A percentile compares a stretch with the other conserved stretches of the same genome.
These are phyloP conservation scores for Mytilinidion resinicola DNA, from an alignment of 495 filamentous ascomycete species.

Conservation along the genomic window DNA sequence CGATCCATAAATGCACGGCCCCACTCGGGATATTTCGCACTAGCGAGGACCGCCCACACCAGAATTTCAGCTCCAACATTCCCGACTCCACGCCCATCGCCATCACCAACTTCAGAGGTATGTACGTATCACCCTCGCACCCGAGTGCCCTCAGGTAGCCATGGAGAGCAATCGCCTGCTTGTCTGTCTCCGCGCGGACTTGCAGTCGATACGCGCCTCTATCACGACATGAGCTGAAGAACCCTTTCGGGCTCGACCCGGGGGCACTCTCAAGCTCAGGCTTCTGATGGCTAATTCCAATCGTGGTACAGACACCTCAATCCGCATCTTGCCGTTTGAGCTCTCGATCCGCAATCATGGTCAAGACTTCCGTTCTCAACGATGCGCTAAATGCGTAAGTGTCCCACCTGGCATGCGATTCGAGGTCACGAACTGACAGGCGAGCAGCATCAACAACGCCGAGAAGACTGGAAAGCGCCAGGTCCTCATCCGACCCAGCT, in stretches of 20 bases:
- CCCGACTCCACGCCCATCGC: no score
- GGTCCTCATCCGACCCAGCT: slow-evolving; percentile 90
- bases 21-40: not conserved
- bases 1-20: no score
- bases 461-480: slow-evolving; percentile 99
- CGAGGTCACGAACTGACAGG: not conserved
- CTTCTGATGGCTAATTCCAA: slow-evolving; percentile 72
- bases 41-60: not conserved
- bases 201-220: slow-evolving; percentile 64
- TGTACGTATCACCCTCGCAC: slow-evolving; percentile 24
- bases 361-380: slow-evolving; percentile 96
- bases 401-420: not conserved
- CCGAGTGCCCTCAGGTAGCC: slow-evolving; percentile 34
- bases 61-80: not conserved
- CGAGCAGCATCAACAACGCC: slow-evolving; percentile 87
- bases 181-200: not conserved
- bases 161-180: slow-evolving; percentile 26
- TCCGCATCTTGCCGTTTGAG: slow-evolving; percentile 54
- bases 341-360: slow-evolving; percentile 80
- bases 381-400: slow-evolving; percentile 76
- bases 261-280: slow-evolving; percentile 93
- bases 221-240: slow-evolving; percentile 81
- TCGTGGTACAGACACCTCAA: slow-evolving; percentile 39
- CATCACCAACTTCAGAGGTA: slow-evolving; percentile 28
- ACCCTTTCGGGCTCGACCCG: slow-evolving; percentile 57